phyloP scores from a whole-genome alignment of 2,329 filamentous ascomycete genomes.

The Pyrenochaeta sp. region DNA sequence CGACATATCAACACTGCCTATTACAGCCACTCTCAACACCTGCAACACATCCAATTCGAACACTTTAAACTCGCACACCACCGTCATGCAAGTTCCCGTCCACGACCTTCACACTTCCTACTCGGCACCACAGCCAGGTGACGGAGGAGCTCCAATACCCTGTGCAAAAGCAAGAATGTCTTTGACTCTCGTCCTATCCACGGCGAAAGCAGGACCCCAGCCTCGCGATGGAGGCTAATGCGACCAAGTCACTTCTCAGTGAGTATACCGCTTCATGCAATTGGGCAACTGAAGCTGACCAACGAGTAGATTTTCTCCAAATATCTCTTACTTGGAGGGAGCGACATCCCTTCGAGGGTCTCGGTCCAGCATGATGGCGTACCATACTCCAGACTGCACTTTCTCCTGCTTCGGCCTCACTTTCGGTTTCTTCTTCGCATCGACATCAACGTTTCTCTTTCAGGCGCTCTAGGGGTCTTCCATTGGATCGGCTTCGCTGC shows the following conservation, averaged over 20 bases:
- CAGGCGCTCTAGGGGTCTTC: not conserved
- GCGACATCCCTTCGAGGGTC: not conserved
- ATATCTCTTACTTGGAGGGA: not conserved
- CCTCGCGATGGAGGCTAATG: conserved; percentile 43
- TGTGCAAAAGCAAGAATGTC: conserved; percentile 21
- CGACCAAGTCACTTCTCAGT: conserved; percentile 4
- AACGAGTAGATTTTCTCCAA: conserved; percentile 9
- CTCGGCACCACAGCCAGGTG: conserved; percentile 36
- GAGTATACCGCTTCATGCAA: conserved; percentile 5
- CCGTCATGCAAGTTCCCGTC: conserved; percentile 24
- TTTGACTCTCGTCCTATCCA: conserved; percentile 24
- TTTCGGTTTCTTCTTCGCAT: conserved; percentile 5
- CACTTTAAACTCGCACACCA: conserved; percentile 11
- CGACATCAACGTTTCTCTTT: conserved; percentile 2
- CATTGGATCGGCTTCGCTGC: conserved; percentile 5
- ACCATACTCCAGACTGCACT: not conserved
- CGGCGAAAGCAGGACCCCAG: conserved; percentile 25
- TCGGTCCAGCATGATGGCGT: conserved; percentile 1
- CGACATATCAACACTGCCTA: conserved; percentile 14
- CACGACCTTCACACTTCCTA: conserved; percentile 17
- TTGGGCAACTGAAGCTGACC: conserved; percentile 16
- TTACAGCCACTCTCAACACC: conserved; percentile 9
- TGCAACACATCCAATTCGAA: conserved; percentile 9
- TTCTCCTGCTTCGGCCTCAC: conserved; percentile 1
- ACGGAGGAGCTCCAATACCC: conserved; percentile 43